Conservation (phyloP, 1,139 yeast genomes). For the Debaryomycetaceae sp. region DNA sequence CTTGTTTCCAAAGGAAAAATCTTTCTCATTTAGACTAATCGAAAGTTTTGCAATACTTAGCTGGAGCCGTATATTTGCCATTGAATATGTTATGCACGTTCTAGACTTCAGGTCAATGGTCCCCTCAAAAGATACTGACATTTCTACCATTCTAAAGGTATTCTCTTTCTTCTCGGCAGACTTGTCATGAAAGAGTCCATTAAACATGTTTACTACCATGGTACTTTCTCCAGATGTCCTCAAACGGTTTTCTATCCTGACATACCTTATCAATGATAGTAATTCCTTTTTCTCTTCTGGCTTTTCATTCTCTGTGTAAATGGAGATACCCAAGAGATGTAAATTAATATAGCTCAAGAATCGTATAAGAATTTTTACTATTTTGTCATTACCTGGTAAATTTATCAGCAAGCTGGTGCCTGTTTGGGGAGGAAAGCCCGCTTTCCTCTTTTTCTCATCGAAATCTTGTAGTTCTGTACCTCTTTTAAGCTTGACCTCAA, state of each 20-base stretch:
- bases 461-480: background rate
- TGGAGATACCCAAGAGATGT: background rate
- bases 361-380: background rate
- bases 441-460: background rate
- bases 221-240: conserved; percentile 17
- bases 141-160: conserved; percentile 31
- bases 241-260: conserved; percentile 24
- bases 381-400: background rate
- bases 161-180: conserved; percentile 11
- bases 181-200: conserved; percentile 26
- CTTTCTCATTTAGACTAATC: background rate
- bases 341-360: background rate
- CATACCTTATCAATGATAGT: conserved; percentile 9
- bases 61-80: background rate
- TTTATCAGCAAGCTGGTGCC: background rate
- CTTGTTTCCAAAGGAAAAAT: background rate
- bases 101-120: conserved; percentile 7
- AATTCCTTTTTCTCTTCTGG: background rate
- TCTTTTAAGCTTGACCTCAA: conserved; percentile 13
- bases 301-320: background rate
- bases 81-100: background rate
- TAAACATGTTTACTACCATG: conserved; percentile 23
- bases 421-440: background rate
- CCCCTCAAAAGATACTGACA: conserved; percentile 22
- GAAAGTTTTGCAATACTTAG: background rate